Base-by-base conservation (phyloP, 2,329 filamentous ascomycete species). In the Dichotomopilus funicola region DNA sequence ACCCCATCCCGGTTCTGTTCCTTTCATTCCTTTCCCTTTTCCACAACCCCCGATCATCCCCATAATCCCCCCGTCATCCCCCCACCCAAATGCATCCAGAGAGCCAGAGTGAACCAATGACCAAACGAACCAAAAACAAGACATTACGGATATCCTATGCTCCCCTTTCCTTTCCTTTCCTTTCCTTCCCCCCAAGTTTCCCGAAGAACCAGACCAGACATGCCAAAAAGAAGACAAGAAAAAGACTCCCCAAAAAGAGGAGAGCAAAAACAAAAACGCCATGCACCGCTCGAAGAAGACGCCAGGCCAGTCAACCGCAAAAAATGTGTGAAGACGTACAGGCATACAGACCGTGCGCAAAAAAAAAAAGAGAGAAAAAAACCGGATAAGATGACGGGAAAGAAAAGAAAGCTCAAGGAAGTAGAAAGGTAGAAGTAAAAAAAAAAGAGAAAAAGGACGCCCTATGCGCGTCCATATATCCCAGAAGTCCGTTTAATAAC, bases 101-200 rank as follows among this genome's bases (percentile, higher is more conserved):
- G 19, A 27, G 19, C 19, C 33, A 19, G 13, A 36, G 11, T 35
- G 33, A 54, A 44, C 52, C 34, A 54, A 50, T 48, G 50, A 56
- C 54, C 53, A 43, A 59, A 55, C 49, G 35, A 31, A 49, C 51
- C 37, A 38, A 54, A 60, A 36, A 55, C 54, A 57, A 60, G 40
- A 55, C 54, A 57, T 58, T 57, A 53, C 38, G 56, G 44, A 56
- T 54, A 58, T 60, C 56, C 52, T 41, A 50, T 55, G 53, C 13
- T 42, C 6, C 40, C 40, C 40, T n/a, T 6, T n/a, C 40, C 40
- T n/a, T 6, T 31, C 44, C 44, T 36, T 40, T 35, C 27, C 41
- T 35, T 47, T n/a, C 31, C 31, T 12, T 46, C 44, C 41, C 8
- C 6, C 7, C n/a, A n/a, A 13, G 31, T 44, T 27, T 31, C 9